Percentiles rank a stretch among this genome's conserved stretches.
These are phyloP conservation scores for Monosporascus sp. DNA, from an alignment of 2,329 filamentous ascomycete genomes.

Conservation along the genomic window DNA sequence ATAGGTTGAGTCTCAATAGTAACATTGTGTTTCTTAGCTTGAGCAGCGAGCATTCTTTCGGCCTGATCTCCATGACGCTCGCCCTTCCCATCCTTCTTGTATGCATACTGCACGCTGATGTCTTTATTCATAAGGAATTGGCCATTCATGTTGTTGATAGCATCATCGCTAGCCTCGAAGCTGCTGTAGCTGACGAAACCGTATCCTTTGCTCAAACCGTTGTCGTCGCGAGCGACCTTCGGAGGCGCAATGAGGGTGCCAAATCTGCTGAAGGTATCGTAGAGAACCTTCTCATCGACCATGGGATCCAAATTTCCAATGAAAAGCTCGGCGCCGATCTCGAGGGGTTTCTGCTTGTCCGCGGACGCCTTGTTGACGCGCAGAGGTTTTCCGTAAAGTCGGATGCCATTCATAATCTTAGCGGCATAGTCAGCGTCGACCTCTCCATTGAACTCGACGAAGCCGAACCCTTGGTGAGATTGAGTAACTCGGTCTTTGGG, in stretches of 20 bases:
- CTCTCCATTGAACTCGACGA: conserved; percentile 96
- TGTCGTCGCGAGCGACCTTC: conserved; percentile 88
- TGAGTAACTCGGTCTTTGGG: conserved; percentile 98
- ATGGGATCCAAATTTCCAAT: conserved; percentile 91
- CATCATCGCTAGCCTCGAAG: conserved; percentile 90
- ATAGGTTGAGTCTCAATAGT: conserved; percentile 73
- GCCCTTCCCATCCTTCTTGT: conserved; percentile 98
- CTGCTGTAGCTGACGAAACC: conserved; percentile 90
- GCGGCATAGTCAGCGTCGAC: conserved; percentile 95
- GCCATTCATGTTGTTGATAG: conserved; percentile 87
- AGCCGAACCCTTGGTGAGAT: conserved; percentile 95
- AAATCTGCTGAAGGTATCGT: conserved; percentile 90
- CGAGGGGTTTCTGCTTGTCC: conserved; percentile 88
- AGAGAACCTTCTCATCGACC: conserved; percentile 93
- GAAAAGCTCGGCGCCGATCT: conserved; percentile 95
- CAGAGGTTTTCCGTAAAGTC: conserved; percentile 88
- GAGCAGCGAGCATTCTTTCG: conserved; percentile 82
- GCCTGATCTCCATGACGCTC: conserved; percentile 93
- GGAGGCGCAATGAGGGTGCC: conserved; percentile 78
- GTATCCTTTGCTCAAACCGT: conserved; percentile 86
- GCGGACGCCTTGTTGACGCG: conserved; percentile 90
- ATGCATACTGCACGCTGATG: conserved; percentile 93
- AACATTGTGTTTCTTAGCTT: conserved; percentile 93
- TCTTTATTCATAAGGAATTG: conserved; percentile 98
- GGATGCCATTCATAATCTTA: conserved; percentile 93